Evolutionary conservation across 2,329 filamentous ascomycete species (phyloP).

Genomic region (Colletotrichum cereale): DNA sequence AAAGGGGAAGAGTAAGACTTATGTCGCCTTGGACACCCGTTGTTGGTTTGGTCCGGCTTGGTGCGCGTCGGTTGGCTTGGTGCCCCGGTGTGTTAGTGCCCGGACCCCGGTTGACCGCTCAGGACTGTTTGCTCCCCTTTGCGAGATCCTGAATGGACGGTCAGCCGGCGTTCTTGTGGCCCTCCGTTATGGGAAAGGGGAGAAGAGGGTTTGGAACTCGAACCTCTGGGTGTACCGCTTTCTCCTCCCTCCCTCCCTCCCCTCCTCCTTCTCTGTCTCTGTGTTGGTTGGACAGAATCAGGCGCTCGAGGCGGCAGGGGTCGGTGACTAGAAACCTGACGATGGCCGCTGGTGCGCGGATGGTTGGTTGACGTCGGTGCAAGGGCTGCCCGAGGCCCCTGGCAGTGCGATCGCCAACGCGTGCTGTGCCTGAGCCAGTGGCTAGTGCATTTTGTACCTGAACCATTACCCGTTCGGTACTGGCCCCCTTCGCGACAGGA

Average conservation of each 20-base stretch:
- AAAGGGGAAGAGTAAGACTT: conserved; percentile 12
- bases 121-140: conserved; percentile 5
- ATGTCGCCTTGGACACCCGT: conserved; percentile 15
- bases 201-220: background rate
- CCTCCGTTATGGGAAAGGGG: background rate
- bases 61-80: conserved; percentile 26
- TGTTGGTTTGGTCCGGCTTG: conserved; percentile 22
- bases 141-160: conserved; percentile 17
- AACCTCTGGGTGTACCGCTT: background rate
- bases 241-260: background rate
- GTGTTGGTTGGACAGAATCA: background rate
- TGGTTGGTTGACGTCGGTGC: conserved; percentile 1
- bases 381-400: conserved; percentile 1
- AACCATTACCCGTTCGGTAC: background rate
- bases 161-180: conserved; percentile 19
- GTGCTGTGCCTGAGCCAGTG: conserved; percentile 11
- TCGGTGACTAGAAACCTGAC: conserved; percentile 27
- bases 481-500: background rate
- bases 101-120: background rate
- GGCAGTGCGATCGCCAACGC: background rate
- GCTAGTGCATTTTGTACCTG: background rate
- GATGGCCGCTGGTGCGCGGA: background rate
- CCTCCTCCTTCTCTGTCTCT: background rate
- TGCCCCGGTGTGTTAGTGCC: background rate
- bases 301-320: conserved; percentile 17